These are phyloP conservation scores for Acephala macrosclerotiorum DNA, from an alignment of 2,329 filamentous ascomycete species.

Conservation along the genomic window DNA sequence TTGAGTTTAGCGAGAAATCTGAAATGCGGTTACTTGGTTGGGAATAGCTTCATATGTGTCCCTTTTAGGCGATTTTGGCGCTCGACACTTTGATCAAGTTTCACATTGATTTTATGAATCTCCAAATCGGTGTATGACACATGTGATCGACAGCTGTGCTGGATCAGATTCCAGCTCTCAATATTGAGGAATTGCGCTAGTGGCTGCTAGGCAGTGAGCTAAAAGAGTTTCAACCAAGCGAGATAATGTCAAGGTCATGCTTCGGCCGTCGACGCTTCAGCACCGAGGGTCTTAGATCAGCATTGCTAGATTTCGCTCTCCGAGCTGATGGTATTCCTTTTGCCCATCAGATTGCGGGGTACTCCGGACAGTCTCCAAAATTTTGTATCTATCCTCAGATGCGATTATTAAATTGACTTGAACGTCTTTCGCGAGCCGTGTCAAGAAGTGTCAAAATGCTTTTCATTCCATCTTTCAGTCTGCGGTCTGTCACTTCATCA, in stretches of 20 bases:
- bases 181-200: background rate
- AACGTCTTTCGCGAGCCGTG: background rate
- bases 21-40: background rate
- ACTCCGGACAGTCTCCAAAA: background rate
- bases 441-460: background rate
- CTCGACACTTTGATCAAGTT: background rate
- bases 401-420: background rate
- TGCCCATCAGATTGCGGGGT: conserved; percentile 5
- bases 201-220: background rate
- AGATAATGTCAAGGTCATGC: background rate
- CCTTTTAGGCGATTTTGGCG: background rate
- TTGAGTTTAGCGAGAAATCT: background rate
- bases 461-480: background rate
- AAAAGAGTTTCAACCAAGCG: background rate
- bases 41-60: conserved; percentile 12
- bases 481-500: background rate
- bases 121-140: conserved; percentile 1
- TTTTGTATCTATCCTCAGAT: background rate
- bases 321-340: background rate
- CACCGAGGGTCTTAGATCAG: background rate
- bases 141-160: background rate
- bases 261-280: background rate
- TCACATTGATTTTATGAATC: background rate
- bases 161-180: no score
- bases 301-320: background rate